phyloP scores from a whole-genome alignment of 1,284 basidiomycete genomes.

The Schizopora paradoxa region DNA sequence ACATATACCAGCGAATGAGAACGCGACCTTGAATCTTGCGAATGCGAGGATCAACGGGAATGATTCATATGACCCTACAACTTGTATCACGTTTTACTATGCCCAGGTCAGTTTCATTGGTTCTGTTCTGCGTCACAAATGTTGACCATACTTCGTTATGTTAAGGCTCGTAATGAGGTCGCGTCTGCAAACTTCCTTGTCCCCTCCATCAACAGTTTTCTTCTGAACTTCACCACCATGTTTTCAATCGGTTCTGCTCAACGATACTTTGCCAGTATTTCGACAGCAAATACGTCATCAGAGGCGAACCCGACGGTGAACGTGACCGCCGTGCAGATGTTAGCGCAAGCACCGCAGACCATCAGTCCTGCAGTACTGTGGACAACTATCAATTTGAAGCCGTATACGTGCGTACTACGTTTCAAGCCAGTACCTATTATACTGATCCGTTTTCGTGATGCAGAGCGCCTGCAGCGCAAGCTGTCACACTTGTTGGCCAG shows the following conservation, averaged over 20 bases:
- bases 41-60: slow-evolving; percentile 30
- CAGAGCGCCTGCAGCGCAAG: slow-evolving; percentile 41
- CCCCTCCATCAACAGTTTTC: slow-evolving; percentile 24
- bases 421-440: not conserved
- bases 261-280: slow-evolving; percentile 28
- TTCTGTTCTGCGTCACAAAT: not conserved
- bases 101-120: slow-evolving; percentile 22
- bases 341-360: slow-evolving; percentile 42
- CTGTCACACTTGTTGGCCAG: slow-evolving; percentile 45
- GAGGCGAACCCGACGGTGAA: slow-evolving; percentile 29
- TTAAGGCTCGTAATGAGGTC: slow-evolving; percentile 32
- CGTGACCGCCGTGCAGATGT: slow-evolving; percentile 34
- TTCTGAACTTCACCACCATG: slow-evolving; percentile 23
- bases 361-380: slow-evolving; percentile 35
- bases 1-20: slow-evolving; percentile 25
- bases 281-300: slow-evolving; percentile 8
- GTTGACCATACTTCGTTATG: not conserved
- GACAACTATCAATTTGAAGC: slow-evolving; percentile 39
- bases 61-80: slow-evolving; percentile 27
- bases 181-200: slow-evolving; percentile 29
- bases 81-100: slow-evolving; percentile 33
- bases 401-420: slow-evolving; percentile 31
- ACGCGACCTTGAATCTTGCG: slow-evolving; percentile 26
- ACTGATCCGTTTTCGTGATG: no score
- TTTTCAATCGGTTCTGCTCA: slow-evolving; percentile 28